These are phyloP conservation scores for Leccinum imitatum DNA, from an alignment of 768 basidiomycete genomes.

Conservation along the genomic window DNA sequence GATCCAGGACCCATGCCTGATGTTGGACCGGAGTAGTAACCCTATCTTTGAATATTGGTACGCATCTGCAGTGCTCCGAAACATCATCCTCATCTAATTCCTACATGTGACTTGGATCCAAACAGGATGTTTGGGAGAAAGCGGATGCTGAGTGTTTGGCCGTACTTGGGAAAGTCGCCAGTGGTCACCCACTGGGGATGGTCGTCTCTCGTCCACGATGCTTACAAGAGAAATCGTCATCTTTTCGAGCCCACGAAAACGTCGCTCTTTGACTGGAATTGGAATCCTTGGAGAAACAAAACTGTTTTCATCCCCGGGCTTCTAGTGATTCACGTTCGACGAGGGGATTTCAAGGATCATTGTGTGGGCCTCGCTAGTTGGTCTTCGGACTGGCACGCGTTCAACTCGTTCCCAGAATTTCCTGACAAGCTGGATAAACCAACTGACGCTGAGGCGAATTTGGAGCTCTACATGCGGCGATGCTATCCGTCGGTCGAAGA, in stretches of 20 bases:
- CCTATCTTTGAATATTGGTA: slow-evolving; percentile 40
- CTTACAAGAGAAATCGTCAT: slow-evolving; percentile 32
- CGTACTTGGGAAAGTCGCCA: slow-evolving; percentile 34
- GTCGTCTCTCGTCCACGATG: slow-evolving; percentile 36
- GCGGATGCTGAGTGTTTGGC: slow-evolving; percentile 37
- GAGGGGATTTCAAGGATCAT: slow-evolving; percentile 50
- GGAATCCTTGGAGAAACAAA: not conserved
- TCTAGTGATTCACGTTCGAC: slow-evolving; percentile 50
- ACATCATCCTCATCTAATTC: not conserved
- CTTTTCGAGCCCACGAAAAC: slow-evolving; percentile 18
- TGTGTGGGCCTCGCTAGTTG: slow-evolving; percentile 40
- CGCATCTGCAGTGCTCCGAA: slow-evolving; percentile 6
- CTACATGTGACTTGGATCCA: not conserved
- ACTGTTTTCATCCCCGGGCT: slow-evolving; percentile 36
- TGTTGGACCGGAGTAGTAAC: slow-evolving; percentile 27
- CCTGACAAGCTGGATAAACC: slow-evolving; percentile 39
- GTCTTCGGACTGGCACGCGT: slow-evolving; percentile 40
- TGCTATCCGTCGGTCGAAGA: slow-evolving; percentile 46
- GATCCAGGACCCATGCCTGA: slow-evolving; percentile 41
- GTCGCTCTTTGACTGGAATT: not conserved
- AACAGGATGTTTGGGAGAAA: slow-evolving; percentile 36
- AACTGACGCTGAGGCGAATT: slow-evolving; percentile 19
- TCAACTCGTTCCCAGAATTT: slow-evolving; percentile 45
- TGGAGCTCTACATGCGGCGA: slow-evolving; percentile 32
- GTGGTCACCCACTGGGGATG: slow-evolving; percentile 38